A percentile compares a stretch with the other conserved stretches of the same genome.
These are phyloP conservation scores for Elsinoe ampelina DNA, from an alignment of 2,329 filamentous ascomycete species.

Conservation along the genomic window DNA sequence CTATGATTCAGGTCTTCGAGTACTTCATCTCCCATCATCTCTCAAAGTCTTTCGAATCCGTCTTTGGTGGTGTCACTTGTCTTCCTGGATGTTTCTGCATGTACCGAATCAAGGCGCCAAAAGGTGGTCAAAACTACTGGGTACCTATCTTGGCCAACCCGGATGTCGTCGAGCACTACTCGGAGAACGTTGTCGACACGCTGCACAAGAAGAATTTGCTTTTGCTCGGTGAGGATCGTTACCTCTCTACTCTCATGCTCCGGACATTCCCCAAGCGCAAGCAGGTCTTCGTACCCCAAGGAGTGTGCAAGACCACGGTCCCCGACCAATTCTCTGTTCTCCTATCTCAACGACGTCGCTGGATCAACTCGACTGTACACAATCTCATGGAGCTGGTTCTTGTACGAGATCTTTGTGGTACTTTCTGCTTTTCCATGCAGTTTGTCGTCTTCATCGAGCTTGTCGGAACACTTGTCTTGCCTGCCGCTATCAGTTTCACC, in stretches of 20 bases:
- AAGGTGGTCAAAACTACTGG: conserved; percentile 98
- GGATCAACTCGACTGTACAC: conserved; percentile 99
- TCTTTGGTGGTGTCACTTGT: conserved; percentile 98
- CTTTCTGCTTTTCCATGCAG: conserved; percentile 99
- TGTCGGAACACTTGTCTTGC: conserved; percentile 85
- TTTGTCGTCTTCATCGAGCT: conserved; percentile 96
- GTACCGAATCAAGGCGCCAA: conserved; percentile 99
- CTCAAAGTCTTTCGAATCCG: conserved; percentile 93
- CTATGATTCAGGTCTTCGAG: conserved; percentile 97
- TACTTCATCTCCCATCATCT: conserved; percentile 99
- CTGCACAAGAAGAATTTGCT: conserved; percentile 96
- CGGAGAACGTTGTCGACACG: conserved; percentile 96
- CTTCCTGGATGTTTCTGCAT: conserved; percentile 98
- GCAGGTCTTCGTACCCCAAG: conserved; percentile 96
- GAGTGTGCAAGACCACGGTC: conserved; percentile 96
- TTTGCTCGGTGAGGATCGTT: conserved; percentile 86
- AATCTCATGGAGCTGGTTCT: conserved; percentile 96
- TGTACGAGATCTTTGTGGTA: conserved; percentile 91
- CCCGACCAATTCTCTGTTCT: conserved; percentile 87
- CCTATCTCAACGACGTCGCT: conserved; percentile 86
- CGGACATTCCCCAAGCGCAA: conserved; percentile 98
- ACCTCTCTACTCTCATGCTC: conserved; percentile 93
- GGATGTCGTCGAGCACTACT: conserved; percentile 98
- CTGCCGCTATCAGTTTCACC: conserved; percentile 93
- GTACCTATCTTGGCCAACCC: conserved; percentile 97